Conservation (phyloP, 805 yeast genomes). For the Naumovozyma baii region DNA sequence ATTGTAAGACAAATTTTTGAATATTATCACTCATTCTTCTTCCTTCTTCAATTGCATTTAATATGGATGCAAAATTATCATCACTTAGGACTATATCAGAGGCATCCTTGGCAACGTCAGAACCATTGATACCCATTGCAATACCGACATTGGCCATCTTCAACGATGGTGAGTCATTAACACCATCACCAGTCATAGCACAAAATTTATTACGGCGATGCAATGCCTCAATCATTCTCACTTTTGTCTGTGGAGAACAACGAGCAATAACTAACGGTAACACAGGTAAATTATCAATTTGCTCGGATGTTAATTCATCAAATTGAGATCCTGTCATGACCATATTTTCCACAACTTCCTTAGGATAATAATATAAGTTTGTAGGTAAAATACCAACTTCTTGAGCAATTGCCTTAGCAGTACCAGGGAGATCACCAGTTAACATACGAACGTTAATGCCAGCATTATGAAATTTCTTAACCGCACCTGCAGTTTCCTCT, state of each 20-base stretch:
- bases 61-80: conserved; percentile 89
- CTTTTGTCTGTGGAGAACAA: conserved; percentile 90
- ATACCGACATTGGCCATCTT: conserved; percentile 94
- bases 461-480: conserved; percentile 70
- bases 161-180: conserved; percentile 93
- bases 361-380: conserved; percentile 34
- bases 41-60: conserved; percentile 92
- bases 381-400: conserved; percentile 80
- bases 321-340: conserved; percentile 80
- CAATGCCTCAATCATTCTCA: conserved; percentile 78
- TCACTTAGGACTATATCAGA: conserved; percentile 95
- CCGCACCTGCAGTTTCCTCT: conserved; percentile 66
- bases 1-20: conserved; percentile 87
- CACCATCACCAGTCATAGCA: conserved; percentile 99
- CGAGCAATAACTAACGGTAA: conserved; percentile 85
- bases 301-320: conserved; percentile 59
- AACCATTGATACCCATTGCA: conserved; percentile 87
- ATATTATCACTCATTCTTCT: conserved; percentile 93
- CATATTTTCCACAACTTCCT: conserved; percentile 40
- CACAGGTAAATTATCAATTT: conserved; percentile 62
- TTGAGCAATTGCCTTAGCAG: conserved; percentile 76
- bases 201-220: conserved; percentile 87
- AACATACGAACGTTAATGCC: conserved; percentile 98
- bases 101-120: conserved; percentile 97
- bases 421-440: conserved; percentile 86